Conservation (phyloP, 2,329 filamentous ascomycete genomes). For the Ascochyta pisi region DNA sequence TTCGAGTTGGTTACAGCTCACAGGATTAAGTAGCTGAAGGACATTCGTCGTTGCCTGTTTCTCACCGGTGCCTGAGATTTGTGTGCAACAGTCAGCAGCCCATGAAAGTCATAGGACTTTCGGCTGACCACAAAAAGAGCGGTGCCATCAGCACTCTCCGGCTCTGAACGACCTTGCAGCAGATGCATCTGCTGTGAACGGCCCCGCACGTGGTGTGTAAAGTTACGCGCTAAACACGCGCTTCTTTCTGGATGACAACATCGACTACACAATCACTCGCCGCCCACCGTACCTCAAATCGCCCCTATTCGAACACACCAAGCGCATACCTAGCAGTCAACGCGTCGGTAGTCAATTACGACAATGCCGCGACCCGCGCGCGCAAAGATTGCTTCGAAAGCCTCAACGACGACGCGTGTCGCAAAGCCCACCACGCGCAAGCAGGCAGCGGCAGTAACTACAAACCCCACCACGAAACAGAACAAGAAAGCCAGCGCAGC, state of each 20-base stretch:
- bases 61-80: slow-evolving; percentile 7
- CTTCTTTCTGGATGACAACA: slow-evolving; percentile 19
- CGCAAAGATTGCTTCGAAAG: slow-evolving; percentile 44
- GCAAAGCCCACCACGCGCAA: slow-evolving; percentile 35
- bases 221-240: slow-evolving; percentile 17
- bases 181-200: background rate
- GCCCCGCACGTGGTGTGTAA: slow-evolving; percentile 12
- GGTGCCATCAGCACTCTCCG: background rate
- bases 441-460: slow-evolving; percentile 21
- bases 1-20: background rate
- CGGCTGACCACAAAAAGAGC: background rate
- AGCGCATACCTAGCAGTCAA: background rate
- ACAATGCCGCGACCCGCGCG: slow-evolving; percentile 49
- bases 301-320: slow-evolving; percentile 15
- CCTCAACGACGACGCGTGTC: slow-evolving; percentile 35
- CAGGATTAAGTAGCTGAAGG: background rate
- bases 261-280: slow-evolving; percentile 13
- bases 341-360: slow-evolving; percentile 4
- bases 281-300: slow-evolving; percentile 3
- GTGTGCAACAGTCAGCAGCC: background rate
- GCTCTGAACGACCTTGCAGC: background rate
- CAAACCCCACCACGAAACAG: slow-evolving; percentile 27
- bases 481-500: slow-evolving; percentile 22
- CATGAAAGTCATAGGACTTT: background rate
- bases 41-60: slow-evolving; percentile 5